phyloP scores from a whole-genome alignment of 805 yeast genomes.

The Yueomyces sinensis region DNA sequence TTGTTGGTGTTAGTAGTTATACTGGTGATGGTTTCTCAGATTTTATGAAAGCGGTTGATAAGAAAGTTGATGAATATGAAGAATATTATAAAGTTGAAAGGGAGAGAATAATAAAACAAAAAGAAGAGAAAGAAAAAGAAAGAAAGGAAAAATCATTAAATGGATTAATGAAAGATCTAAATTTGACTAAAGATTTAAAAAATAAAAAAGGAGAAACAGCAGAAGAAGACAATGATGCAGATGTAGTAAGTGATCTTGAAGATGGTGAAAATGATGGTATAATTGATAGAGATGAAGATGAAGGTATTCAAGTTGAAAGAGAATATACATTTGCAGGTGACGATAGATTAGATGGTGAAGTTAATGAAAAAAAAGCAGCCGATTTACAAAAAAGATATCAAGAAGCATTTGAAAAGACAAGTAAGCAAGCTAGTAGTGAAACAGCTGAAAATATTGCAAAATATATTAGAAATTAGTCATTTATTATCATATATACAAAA shows the following conservation, averaged over 20 bases:
- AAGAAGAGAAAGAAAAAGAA: conserved; percentile 60
- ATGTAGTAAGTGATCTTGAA: conserved; percentile 33
- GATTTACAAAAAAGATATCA: conserved; percentile 57
- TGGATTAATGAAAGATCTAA: conserved; percentile 77
- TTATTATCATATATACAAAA: too few relatives aligned
- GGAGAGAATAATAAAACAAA: conserved; percentile 63
- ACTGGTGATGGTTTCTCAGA: conserved; percentile 95
- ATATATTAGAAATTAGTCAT: conserved; percentile 37
- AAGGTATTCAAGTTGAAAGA: conserved; percentile 43
- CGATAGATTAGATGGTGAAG: conserved; percentile 43
- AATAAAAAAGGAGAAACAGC: conserved; percentile 17
- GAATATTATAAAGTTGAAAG: conserved; percentile 76
- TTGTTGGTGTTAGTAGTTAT: conserved; percentile 82
- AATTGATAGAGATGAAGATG: conserved; percentile 34
- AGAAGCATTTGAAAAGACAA: conserved; percentile 51
- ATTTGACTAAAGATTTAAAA: conserved; percentile 37
- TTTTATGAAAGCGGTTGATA: conserved; percentile 70
- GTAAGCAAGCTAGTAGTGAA: conserved; percentile 46
- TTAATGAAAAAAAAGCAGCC: conserved; percentile 30
- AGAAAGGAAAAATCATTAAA: conserved; percentile 60
- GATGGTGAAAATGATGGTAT: conserved; percentile 32
- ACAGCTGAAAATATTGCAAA: conserved; percentile 65
- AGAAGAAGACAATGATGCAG: conserved; percentile 38
- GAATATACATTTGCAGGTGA: conserved; percentile 64
- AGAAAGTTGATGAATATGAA: conserved; percentile 78